These are phyloP conservation scores for Coniochaeta ligniaria DNA, from an alignment of 2,329 filamentous ascomycete genomes.

Conservation along the genomic window DNA sequence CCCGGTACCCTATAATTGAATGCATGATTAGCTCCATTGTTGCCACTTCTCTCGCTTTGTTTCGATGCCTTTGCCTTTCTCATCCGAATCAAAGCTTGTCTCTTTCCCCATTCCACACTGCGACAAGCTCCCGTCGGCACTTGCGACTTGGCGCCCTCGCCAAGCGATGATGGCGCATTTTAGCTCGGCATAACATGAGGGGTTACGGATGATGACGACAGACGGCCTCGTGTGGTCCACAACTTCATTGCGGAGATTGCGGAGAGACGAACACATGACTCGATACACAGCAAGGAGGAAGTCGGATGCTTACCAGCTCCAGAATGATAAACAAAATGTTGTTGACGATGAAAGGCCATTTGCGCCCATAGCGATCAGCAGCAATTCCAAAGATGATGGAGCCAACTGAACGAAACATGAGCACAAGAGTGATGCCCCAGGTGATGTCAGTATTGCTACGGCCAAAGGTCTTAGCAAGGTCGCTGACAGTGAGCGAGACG, in stretches of 20 bases:
- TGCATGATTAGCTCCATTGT: neutral
- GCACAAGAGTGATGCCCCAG: constrained; percentile 56
- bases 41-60: neutral
- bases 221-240: neutral
- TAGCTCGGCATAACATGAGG: constrained; percentile 1
- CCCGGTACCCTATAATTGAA: constrained; percentile 46
- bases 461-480: constrained; percentile 31
- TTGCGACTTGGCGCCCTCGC: neutral
- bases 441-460: constrained; percentile 40
- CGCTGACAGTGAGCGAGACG: constrained; percentile 50
- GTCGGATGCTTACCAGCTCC: constrained; percentile 47
- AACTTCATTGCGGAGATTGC: neutral
- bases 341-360: constrained; percentile 71
- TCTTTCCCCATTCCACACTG: neutral
- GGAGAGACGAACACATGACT: neutral
- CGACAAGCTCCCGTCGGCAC: neutral
- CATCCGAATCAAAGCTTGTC: neutral
- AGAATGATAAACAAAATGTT: constrained; percentile 65
- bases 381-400: constrained; percentile 47
- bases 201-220: neutral
- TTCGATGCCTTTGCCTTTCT: no score
- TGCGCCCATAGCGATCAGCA: constrained; percentile 49
- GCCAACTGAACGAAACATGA: constrained; percentile 53
- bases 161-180: neutral
- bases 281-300: neutral